phyloP scores from a whole-genome alignment of 805 yeast species.

The Metschnikowia cubensis region DNA sequence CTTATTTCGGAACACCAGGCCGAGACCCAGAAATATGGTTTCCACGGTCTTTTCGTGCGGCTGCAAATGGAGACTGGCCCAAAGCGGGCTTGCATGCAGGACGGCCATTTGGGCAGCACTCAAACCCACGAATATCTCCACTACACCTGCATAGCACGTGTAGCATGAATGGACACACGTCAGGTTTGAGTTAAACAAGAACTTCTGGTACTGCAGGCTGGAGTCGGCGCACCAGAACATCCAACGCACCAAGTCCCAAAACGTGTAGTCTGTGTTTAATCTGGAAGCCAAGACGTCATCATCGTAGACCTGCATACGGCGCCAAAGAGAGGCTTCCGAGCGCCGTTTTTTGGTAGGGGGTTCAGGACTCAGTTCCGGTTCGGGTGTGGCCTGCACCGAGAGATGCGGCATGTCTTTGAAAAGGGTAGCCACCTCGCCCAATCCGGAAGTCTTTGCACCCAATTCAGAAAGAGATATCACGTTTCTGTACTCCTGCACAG shows the following conservation, averaged over 20 bases:
- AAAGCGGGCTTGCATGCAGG: not conserved
- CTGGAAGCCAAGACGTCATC: conserved; percentile 25
- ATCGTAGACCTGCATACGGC: conserved; percentile 26
- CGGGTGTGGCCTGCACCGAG: conserved; percentile 14
- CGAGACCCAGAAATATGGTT: conserved; percentile 27
- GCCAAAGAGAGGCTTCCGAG: not conserved
- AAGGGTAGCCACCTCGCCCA: conserved; percentile 18
- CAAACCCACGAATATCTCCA: conserved; percentile 21
- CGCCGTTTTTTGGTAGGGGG: conserved; percentile 3
- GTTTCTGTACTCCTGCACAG: not conserved
- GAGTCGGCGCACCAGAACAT: conserved; percentile 33
- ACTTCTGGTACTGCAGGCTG: conserved; percentile 20
- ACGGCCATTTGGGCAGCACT: conserved; percentile 15
- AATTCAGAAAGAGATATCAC: conserved; percentile 14
- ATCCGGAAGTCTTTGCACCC: conserved; percentile 14
- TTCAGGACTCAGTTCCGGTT: conserved; percentile 2
- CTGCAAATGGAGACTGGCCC: not conserved
- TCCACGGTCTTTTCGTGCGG: conserved; percentile 26
- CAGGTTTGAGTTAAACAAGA: conserved; percentile 17
- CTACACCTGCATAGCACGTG: conserved; percentile 18
- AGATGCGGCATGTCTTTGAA: conserved; percentile 20
- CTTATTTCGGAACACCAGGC: conserved; percentile 11
- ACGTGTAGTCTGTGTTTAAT: conserved; percentile 24
- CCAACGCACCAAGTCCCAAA: conserved; percentile 36
- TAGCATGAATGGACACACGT: conserved; percentile 25